Evolutionary conservation across 2,329 filamentous ascomycete species (phyloP).

Genomic region (Aspergillus hiratsukae): DNA sequence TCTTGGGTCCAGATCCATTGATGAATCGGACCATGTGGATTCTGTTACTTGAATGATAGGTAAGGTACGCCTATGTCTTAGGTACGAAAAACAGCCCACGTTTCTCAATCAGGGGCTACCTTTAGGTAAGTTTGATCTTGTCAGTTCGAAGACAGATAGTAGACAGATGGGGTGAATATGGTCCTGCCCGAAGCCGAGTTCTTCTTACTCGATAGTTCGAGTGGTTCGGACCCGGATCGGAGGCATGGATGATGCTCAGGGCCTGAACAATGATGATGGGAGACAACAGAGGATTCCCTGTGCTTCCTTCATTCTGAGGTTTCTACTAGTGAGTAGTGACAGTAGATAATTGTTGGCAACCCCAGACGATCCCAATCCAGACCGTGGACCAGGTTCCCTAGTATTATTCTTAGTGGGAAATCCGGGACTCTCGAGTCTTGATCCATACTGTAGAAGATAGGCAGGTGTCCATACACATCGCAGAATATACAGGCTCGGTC

Average conservation of each 20-base stretch:
- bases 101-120: background rate
- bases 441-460: background rate
- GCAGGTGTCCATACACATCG: background rate
- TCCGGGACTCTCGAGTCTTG: background rate
- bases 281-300: background rate
- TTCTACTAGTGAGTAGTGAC: background rate
- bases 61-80: background rate
- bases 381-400: conserved; percentile 1
- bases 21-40: background rate
- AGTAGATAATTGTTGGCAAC: conserved; percentile 6
- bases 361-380: conserved; percentile 18
- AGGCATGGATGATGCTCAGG: background rate
- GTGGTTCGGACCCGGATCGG: background rate
- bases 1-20: background rate
- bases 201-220: background rate
- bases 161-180: background rate
- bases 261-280: too few species aligned
- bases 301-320: background rate
- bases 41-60: background rate
- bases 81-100: background rate
- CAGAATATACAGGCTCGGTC: background rate
- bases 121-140: background rate
- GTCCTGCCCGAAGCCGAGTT: background rate
- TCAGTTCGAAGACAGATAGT: background rate
- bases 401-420: conserved; percentile 1